These are phyloP conservation scores for Leccinum fuscescens DNA, from an alignment of 1,284 basidiomycete species.

Conservation along the genomic window DNA sequence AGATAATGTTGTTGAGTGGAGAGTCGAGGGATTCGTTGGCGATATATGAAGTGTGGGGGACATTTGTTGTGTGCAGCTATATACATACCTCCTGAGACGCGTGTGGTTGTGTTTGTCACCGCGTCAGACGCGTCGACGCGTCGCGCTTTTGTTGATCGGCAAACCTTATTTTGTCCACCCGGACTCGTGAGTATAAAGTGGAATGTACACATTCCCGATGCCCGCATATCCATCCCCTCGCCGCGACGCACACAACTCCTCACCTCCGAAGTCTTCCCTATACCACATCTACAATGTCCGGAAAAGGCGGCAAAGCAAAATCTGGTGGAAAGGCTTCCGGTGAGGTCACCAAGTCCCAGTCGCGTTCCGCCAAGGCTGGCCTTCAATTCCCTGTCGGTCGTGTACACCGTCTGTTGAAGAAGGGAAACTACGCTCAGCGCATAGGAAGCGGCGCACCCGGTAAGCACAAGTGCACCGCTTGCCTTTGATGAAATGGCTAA, in stretches of 20 bases:
- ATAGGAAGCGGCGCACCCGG: slow-evolving; percentile 62
- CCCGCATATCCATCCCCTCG: slow-evolving; percentile 6
- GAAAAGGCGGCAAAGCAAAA: slow-evolving; percentile 58
- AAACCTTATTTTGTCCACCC: slow-evolving; percentile 30
- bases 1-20: slow-evolving; percentile 47
- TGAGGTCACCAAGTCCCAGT: slow-evolving; percentile 54
- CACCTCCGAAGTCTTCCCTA: neutral
- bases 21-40: slow-evolving; percentile 2
- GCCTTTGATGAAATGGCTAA: slow-evolving; percentile 13
- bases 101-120: slow-evolving; percentile 45
- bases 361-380: slow-evolving; percentile 83
- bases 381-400: slow-evolving; percentile 83
- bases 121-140: slow-evolving; percentile 19
- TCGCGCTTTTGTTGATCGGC: slow-evolving; percentile 37
- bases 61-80: slow-evolving; percentile 8
- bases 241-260: slow-evolving; percentile 10
- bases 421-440: slow-evolving; percentile 71
- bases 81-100: slow-evolving; percentile 30
- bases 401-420: slow-evolving; percentile 76
- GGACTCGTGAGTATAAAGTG: slow-evolving; percentile 30
- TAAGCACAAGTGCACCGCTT: neutral
- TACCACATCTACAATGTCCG: slow-evolving; percentile 48
- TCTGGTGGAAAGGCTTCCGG: slow-evolving; percentile 52
- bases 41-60: slow-evolving; percentile 5
- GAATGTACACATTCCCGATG: neutral